Evolutionary conservation across 352 stramenopile species (phyloP), one percentile per base, ranked within the genome.

Genomic region (Phytophthora multivora): DNA sequence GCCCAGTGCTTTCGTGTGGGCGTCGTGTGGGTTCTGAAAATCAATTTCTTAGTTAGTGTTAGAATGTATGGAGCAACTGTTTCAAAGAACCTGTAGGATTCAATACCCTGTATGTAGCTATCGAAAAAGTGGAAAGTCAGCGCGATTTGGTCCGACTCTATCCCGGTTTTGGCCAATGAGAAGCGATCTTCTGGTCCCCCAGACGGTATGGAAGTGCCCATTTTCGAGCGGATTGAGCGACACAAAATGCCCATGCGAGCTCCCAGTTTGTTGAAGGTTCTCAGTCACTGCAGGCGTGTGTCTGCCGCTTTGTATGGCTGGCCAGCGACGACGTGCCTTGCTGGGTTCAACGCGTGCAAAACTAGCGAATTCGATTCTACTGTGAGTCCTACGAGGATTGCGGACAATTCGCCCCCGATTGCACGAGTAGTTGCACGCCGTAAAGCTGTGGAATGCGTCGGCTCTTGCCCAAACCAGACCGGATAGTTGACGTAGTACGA

Each of bases 81-180:
- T 11, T 31, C 4, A 33, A 33, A 1, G 4, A 1, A 41, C 13
- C 15, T 19, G 38, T 43, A 15, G 13, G 15, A 43, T 26, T 10
- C 1, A 11, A 56, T 43, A 28, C 11, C 55, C 56, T 39, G 46
- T 4, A 35, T 63, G 33, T 63, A 57, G n/a, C 21, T 18, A 55
- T 55, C 2, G 16, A 30, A 48, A 57, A n/a, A 11, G 3, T 13
- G 52, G 23, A 21, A 28, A 38, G 25, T 66, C 57, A 66, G 57
- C n/a, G 25, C 23, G 23, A 40, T 36, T 42, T 49, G 57, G 38
- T 48, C 57, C 49, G 49, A 59, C 57, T 59, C 26, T 50, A 28
- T 12, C 25, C 12, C 19, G 12, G 10, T 25, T 36, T 39, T 38
- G 4, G n/a, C 53, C 53, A 61, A 61, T 61, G 12, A 53, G n/a